Base-by-base conservation (phyloP, 1,284 basidiomycete genomes). In the Ceratorhiza oryzae-sativae region DNA sequence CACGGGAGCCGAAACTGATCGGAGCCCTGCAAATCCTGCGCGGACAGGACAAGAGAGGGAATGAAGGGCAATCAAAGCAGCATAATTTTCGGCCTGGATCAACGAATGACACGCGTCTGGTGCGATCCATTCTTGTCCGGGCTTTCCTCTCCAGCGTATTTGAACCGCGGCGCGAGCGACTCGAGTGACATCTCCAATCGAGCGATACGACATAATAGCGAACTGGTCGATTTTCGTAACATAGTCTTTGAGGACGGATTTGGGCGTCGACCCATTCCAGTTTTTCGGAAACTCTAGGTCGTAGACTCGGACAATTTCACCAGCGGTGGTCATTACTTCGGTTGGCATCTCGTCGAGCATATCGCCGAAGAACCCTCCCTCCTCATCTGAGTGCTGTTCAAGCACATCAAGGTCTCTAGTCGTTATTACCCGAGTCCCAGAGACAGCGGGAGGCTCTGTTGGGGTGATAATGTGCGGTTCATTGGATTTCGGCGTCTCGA, bases 21-120 rank as follows among this genome's bases (percentile, higher is more conserved):
- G 65, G n/a, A 68, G 53, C 6, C 65, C 65, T 5, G 72, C 86
- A 72, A 87, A 92, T 32, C 65, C 65, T 42, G 65, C 65, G 10
- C 65, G 51, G 41, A 56, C 27, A 46, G 65, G 65, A 9, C 49
- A 68, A 0, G 86, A 87, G 62, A 97, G 82, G 23, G 87, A 84
- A 79, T 95, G 91, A 34, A 99, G 83, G 0, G 94, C 95, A 30
- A 97, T 81, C 1, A 92, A 93, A 1, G 97, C 88, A 65, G 97
- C 86, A 77, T 95, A 98, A 77, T 98, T 91, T 78, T 96, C 94
- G 2, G 97, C 95, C 78, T 98, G 94, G 0, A 79, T 78, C 71
- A 88, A 85, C 73, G 92, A 87, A 51, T 87, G 83, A 78, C 97
- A 98, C 2, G 92, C 95, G 72, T 94, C 89, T 1, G 91, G 88